Evolutionary conservation across 352 stramenopile genomes (phyloP), one percentile per base, ranked within the genome.

Genomic region (Pythium rhizo-oryzae): DNA sequence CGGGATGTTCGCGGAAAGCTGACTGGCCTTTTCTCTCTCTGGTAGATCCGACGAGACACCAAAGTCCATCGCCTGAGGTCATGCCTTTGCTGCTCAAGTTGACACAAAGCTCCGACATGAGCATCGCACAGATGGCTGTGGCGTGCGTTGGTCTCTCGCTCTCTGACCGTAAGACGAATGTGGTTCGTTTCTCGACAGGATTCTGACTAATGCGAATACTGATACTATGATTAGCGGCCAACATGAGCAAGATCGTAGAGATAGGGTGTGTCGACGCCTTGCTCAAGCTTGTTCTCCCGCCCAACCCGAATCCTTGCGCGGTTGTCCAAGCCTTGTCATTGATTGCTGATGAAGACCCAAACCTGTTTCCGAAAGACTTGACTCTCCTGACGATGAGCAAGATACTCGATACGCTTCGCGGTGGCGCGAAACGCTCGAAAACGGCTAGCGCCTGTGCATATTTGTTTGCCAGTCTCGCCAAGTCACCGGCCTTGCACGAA

Each of bases 371-470:
- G 19, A 75, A 76, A 54, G 81, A 92, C 1, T 49, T 75, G 9
- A 80, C 73, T 12, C 11, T 80, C 8, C 3, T 68, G 18, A 73
- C 74, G 19, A 75, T 75, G 4, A 71, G 68, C 1, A 74, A 65
- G 1, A 86, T 89, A 70, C 72, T 91, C n/a, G 82, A 91, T 52
- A 90, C 84, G 0, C 51, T 92, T 12, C 74, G 84, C 37, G 84
- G 84, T 16, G 81, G 72, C n/a, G 81, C 84, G 1, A 92, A 92
- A 56, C 72, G 81, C 8, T 91, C 84, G 0, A 73, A 67, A 21
- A 78, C 60, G 18, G 84, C 84, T 3, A 83, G 80, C 46, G 67
- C 84, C 4, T 85, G 76, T 35, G 78, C 82, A 24, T 90, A 82
- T 39, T 65, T 92, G 35, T 85, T 90, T 25, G 80, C 84, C 0